Evolutionary conservation across 352 stramenopile species (phyloP).

Genomic region (Phytophthora uliginosa): DNA sequence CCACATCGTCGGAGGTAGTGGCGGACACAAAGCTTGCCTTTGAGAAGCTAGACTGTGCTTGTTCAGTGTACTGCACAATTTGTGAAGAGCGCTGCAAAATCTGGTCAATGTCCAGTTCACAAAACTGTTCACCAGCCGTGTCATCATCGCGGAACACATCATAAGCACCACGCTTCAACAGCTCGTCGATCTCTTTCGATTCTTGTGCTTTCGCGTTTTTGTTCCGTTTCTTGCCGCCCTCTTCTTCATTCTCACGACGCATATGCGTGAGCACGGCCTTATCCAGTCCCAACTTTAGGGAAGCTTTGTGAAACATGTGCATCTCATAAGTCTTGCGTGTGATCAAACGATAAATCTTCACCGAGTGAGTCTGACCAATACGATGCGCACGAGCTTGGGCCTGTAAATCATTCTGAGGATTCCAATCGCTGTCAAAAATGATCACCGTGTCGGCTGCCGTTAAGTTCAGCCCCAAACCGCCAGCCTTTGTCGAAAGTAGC

Average conservation of each 20-base stretch:
- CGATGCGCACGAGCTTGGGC: conserved; percentile 93
- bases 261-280: conserved; percentile 94
- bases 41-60: conserved; percentile 91
- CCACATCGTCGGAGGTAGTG: conserved; percentile 94
- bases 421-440: conserved; percentile 99
- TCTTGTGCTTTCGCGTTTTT: conserved; percentile 86
- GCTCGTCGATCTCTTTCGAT: conserved; percentile 93
- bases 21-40: conserved; percentile 95
- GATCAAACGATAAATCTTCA: conserved; percentile 93
- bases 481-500: conserved; percentile 98
- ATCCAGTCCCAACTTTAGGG: conserved; percentile 94
- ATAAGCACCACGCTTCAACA: conserved; percentile 93
- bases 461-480: conserved; percentile 95
- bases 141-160: conserved; percentile 95
- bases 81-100: conserved; percentile 95
- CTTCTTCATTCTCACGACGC: conserved; percentile 89
- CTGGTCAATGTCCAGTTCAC: conserved; percentile 98
- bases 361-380: conserved; percentile 92
- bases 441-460: conserved; percentile 97
- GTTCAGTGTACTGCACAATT: conserved; percentile 87
- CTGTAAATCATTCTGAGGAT: conserved; percentile 98
- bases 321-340: conserved; percentile 96
- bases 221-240: conserved; percentile 79
- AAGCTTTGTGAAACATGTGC: conserved; percentile 96
- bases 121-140: conserved; percentile 96